Evolutionary conservation across 192 early-diverging fungal genomes (phyloP).

Genomic region (Umbelopsis isabellina): DNA sequence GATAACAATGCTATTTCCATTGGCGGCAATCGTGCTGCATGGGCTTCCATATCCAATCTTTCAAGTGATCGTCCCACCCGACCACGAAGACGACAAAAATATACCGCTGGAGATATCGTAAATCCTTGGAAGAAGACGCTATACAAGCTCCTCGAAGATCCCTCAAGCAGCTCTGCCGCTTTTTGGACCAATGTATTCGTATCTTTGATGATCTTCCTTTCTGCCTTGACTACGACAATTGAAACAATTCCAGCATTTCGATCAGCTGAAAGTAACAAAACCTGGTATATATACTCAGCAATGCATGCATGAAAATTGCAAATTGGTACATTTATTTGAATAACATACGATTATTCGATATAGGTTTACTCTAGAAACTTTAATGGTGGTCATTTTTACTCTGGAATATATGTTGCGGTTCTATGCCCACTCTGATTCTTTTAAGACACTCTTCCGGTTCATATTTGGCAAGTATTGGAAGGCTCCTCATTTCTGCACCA

Average conservation of each 20-base stretch:
- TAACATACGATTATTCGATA: not conserved
- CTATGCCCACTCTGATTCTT: slow-evolving; percentile 71
- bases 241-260: slow-evolving; percentile 81
- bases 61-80: not conserved
- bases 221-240: slow-evolving; percentile 73
- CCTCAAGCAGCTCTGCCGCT: slow-evolving; percentile 70
- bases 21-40: slow-evolving; percentile 5
- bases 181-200: slow-evolving; percentile 77
- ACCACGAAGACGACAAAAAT: not conserved
- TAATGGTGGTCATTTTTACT: slow-evolving; percentile 75
- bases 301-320: not conserved
- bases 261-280: slow-evolving; percentile 49
- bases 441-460: slow-evolving; percentile 61
- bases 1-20: not conserved
- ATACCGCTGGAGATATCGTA: slow-evolving; percentile 19
- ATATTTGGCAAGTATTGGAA: slow-evolving; percentile 46
- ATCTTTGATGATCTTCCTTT: slow-evolving; percentile 71
- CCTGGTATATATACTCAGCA: slow-evolving; percentile 47
- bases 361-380: slow-evolving; percentile 71
- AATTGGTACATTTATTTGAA: too few relatives aligned
- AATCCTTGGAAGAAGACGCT: slow-evolving; percentile 57
- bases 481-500: slow-evolving; percentile 16
- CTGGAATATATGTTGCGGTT: slow-evolving; percentile 72
- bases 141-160: slow-evolving; percentile 77
- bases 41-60: slow-evolving; percentile 15